These are phyloP conservation scores for Alternaria hordeiaustralica DNA, from an alignment of 2,329 filamentous ascomycete genomes.

Conservation along the genomic window DNA sequence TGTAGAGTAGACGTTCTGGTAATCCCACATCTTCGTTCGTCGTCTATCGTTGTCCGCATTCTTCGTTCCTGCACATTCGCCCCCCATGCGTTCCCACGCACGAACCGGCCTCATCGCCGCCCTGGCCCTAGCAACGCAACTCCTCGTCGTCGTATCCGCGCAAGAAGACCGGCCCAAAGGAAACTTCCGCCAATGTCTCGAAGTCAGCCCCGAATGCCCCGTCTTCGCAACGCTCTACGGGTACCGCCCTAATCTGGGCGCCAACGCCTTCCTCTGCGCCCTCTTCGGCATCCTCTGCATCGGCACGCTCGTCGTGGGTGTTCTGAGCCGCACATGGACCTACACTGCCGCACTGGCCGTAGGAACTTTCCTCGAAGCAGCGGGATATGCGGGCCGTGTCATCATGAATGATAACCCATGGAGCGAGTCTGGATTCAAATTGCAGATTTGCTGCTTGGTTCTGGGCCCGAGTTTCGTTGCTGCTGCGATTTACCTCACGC, in stretches of 20 bases:
- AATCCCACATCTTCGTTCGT: background rate
- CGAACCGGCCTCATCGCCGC: constrained; percentile 15
- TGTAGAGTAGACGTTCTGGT: background rate
- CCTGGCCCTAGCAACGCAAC: constrained; percentile 15
- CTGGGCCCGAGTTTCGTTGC: constrained; percentile 54
- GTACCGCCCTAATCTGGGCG: constrained; percentile 48
- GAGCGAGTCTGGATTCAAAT: constrained; percentile 50
- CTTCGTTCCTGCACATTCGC: background rate
- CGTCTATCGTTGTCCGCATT: background rate
- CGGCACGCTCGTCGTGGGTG: constrained; percentile 22
- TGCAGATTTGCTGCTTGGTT: constrained; percentile 54
- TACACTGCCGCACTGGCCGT: constrained; percentile 52
- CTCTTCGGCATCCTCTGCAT: constrained; percentile 30
- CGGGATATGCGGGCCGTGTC: constrained; percentile 53
- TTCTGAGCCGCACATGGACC: constrained; percentile 47
- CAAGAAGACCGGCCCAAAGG: constrained; percentile 27
- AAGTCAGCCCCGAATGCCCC: constrained; percentile 35
- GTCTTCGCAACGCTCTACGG: constrained; percentile 49
- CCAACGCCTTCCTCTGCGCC: constrained; percentile 48
- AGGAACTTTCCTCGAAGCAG: constrained; percentile 51
- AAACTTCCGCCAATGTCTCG: constrained; percentile 30
- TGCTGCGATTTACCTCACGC: constrained; percentile 56
- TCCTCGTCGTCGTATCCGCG: constrained; percentile 16
- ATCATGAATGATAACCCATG: constrained; percentile 53
- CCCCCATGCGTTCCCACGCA: constrained; percentile 11